Conservation (phyloP, 164 flowering plant species). For the Taxillus chinensis region DNA sequence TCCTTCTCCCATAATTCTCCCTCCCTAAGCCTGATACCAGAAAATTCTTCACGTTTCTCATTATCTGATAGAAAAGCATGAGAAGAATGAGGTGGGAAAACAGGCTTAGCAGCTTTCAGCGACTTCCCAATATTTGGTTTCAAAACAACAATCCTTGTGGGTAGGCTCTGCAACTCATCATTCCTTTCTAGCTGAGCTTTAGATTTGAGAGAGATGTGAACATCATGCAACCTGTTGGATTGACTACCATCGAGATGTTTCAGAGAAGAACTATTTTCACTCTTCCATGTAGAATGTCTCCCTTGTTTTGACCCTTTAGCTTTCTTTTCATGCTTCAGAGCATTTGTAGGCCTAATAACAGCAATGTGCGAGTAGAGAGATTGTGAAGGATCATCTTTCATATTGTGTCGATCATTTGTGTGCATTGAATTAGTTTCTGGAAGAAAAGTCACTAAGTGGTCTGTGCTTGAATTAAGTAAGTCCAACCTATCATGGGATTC, state of each 20-base stretch:
- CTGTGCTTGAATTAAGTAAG: slow-evolving; percentile 51
- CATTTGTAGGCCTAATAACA: slow-evolving; percentile 23
- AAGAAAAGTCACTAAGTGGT: slow-evolving; percentile 54
- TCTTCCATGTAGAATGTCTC: slow-evolving; percentile 18
- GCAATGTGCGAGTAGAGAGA: slow-evolving; percentile 21
- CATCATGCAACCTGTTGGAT: slow-evolving; percentile 7
- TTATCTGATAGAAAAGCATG: slow-evolving; percentile 18
- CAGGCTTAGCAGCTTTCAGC: slow-evolving; percentile 12
- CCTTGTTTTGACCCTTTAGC: slow-evolving; percentile 14
- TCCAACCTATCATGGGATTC: slow-evolving; percentile 63
- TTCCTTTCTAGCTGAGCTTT: slow-evolving; percentile 13
- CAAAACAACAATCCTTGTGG: slow-evolving; percentile 77
- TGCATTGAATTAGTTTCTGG: slow-evolving; percentile 72
- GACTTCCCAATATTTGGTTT: slow-evolving; percentile 59
- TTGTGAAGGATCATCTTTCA: slow-evolving; percentile 24
- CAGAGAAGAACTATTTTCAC: slow-evolving; percentile 12
- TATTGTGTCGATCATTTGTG: slow-evolving; percentile 51
- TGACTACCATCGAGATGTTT: slow-evolving; percentile 16
- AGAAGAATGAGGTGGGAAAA: slow-evolving; percentile 30
- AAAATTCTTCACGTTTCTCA: slow-evolving; percentile 17
- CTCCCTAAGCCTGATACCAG: slow-evolving; percentile 13
- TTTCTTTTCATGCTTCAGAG: slow-evolving; percentile 14
- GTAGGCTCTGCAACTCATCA: slow-evolving; percentile 16
- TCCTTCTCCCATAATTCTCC: slow-evolving; percentile 17
- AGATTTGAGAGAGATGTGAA: slow-evolving; percentile 18